Conservation (phyloP, 768 basidiomycete genomes). For the Arthromyces matolae region DNA sequence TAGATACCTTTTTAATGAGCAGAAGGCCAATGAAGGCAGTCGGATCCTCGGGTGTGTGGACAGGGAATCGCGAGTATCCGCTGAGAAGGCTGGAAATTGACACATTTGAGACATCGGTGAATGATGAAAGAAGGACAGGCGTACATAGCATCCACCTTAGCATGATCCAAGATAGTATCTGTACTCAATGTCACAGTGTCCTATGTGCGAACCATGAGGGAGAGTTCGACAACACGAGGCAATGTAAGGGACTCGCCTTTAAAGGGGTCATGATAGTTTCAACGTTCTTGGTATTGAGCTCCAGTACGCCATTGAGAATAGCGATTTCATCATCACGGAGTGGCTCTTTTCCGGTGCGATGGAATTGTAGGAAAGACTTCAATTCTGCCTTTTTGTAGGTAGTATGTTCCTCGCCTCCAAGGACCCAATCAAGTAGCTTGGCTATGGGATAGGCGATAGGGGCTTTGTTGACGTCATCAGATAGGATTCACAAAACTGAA, state of each 20-base stretch:
- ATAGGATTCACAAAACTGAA: background rate
- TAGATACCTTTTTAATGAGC: slow-evolving; percentile 72
- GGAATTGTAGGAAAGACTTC: slow-evolving; percentile 77
- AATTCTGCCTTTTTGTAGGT: slow-evolving; percentile 84
- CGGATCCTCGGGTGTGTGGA: slow-evolving; percentile 70
- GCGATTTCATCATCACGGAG: slow-evolving; percentile 79
- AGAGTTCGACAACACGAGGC: too few species aligned
- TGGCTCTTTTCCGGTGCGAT: slow-evolving; percentile 72
- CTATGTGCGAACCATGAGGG: slow-evolving; percentile 29
- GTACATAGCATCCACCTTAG: slow-evolving; percentile 72
- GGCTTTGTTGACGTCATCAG: slow-evolving; percentile 47
- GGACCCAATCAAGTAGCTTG: slow-evolving; percentile 74
- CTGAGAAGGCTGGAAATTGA: slow-evolving; percentile 47
- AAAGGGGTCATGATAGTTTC: slow-evolving; percentile 82
- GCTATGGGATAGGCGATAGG: slow-evolving; percentile 83
- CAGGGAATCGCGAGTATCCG: slow-evolving; percentile 90
- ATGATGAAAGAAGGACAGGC: too few species aligned
- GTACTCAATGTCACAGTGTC: slow-evolving; percentile 80
- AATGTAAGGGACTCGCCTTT: slow-evolving; percentile 43
- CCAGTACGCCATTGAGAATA: slow-evolving; percentile 77
- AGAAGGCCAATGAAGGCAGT: slow-evolving; percentile 77
- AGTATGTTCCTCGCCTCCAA: slow-evolving; percentile 69
- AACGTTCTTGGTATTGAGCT: slow-evolving; percentile 73
- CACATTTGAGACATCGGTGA: too few species aligned
- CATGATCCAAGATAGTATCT: slow-evolving; percentile 77